Base-by-base conservation (phyloP, 345 rosid genomes). In the Populus davidiana region DNA sequence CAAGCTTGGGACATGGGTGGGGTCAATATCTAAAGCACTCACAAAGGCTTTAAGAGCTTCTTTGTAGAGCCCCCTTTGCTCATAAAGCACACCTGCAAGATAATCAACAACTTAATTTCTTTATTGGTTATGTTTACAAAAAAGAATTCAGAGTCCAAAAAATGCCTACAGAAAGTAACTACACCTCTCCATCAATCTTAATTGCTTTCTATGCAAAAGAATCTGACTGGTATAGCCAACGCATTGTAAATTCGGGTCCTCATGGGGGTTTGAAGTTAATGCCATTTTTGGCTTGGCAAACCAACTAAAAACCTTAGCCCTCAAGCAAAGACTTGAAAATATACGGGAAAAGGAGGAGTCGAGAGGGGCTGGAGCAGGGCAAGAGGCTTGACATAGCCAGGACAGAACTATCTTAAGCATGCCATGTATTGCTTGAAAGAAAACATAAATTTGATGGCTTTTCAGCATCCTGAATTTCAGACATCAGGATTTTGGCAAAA, bases 1-100 rank as follows among this genome's bases (percentile, higher is more conserved):
- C 81, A 86, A 73, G 83, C 93, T 90, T 9, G 91, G 87, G 71
- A 90, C 96, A 50, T 88, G 90, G 23, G 73, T 44, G 5, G 93
- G 88, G 25, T 88, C 90, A 5, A 88, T 77, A 33, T 86, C 90
- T 49, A 91, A 79, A 38, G 92, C 93, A 2, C 86, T 82, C 77
- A 56, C 62, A 78, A 80, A 91, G 21, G 88, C 85, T 35, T 62
- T 71, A 63, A 91, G 71, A 23, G 96, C 93, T 69, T 88, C 92
- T 71, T 78, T 80, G 72, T 66, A 79, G 9, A 41, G 83, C 61
- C 93, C 92, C 80, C 77, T 87, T 10, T 80, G 83, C 78, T 90
- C 86, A 35, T 80, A 73, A 0, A 90, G 83, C 54, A 85, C 41
- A 66, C 93, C 93, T 90, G 79, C 66, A 62, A 78, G 67, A 68